Conservation (phyloP, 352 stramenopile species). For the Phytophthora vignae region DNA sequence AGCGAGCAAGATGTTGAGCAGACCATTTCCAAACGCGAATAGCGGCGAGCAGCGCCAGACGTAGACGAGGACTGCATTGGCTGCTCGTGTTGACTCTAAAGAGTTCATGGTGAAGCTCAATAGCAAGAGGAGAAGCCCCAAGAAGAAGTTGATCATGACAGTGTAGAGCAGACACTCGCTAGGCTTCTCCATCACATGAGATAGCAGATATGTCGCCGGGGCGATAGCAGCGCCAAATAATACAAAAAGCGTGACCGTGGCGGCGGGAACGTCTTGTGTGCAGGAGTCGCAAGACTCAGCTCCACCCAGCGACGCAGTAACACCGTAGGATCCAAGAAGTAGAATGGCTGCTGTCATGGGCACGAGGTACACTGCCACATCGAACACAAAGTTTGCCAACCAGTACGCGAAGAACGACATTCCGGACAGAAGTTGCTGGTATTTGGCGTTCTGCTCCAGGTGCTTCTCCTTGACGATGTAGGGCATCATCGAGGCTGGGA, state of each 20-base stretch:
- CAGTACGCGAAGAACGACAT: constrained; percentile 95
- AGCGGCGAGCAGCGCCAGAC: constrained; percentile 76
- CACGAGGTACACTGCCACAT: constrained; percentile 92
- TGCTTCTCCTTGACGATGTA: constrained; percentile 98
- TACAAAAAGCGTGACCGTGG: constrained; percentile 62
- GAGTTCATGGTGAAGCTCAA: constrained; percentile 63
- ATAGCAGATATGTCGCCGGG: constrained; percentile 75
- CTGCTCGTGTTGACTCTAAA: constrained; percentile 48
- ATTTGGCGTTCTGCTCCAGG: constrained; percentile 93
- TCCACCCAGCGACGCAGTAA: constrained; percentile 63
- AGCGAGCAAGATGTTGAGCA: constrained; percentile 60
- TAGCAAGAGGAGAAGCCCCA: constrained; percentile 69
- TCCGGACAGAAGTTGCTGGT: constrained; percentile 96
- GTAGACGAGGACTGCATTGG: constrained; percentile 61
- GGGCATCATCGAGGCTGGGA: constrained; percentile 92
- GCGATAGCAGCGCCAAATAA: constrained; percentile 69
- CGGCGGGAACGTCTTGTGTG: constrained; percentile 54
- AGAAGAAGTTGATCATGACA: constrained; percentile 75
- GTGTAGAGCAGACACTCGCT: constrained; percentile 66
- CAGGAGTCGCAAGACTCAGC: constrained; percentile 43
- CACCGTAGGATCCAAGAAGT: constrained; percentile 55
- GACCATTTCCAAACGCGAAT: constrained; percentile 68
- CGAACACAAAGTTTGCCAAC: constrained; percentile 95
- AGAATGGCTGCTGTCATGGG: constrained; percentile 63
- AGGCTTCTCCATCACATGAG: constrained; percentile 64